Evolutionary conservation across 2,329 filamentous ascomycete species (phyloP).

Genomic region (Aspergillus fischeri): DNA sequence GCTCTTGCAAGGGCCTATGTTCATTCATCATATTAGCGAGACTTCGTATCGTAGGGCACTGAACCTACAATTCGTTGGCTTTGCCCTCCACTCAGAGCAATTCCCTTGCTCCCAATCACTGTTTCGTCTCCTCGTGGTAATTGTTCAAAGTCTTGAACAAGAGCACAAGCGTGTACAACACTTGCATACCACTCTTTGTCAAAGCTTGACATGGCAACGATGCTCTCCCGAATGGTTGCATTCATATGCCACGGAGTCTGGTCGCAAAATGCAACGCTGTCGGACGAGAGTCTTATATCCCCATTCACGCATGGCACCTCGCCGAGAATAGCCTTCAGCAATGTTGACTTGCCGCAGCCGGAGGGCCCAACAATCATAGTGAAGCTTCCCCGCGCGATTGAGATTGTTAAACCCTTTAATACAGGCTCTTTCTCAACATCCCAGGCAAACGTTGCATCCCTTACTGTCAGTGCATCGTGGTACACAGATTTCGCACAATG

Average conservation of each 20-base stretch:
- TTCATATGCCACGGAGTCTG: constrained; percentile 42
- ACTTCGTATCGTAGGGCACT: not conserved
- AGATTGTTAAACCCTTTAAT: constrained; percentile 40
- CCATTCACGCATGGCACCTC: constrained; percentile 38
- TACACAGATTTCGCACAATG: constrained; percentile 13
- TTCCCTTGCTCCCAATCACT: constrained; percentile 49
- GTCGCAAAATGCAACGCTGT: constrained; percentile 39
- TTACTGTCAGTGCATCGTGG: constrained; percentile 36
- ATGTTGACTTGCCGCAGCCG: constrained; percentile 51
- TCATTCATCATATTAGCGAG: not conserved
- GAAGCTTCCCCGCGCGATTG: constrained; percentile 40
- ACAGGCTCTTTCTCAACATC: constrained; percentile 38
- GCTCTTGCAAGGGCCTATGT: constrained; percentile 48
- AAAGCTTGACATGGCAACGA: constrained; percentile 34
- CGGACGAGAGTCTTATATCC: constrained; percentile 26
- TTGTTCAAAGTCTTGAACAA: constrained; percentile 38
- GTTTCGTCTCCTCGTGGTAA: constrained; percentile 43
- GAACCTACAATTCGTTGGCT: constrained; percentile 46
- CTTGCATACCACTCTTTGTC: constrained; percentile 36
- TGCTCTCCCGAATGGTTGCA: constrained; percentile 38
- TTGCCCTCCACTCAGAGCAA: constrained; percentile 51
- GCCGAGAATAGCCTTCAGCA: constrained; percentile 45
- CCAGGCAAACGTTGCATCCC: constrained; percentile 48
- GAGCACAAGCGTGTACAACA: constrained; percentile 34
- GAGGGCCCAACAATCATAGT: constrained; percentile 50